Evolutionary conservation across 805 yeast species (phyloP).

Genomic region (Cyberlindnera euphorbiae): DNA sequence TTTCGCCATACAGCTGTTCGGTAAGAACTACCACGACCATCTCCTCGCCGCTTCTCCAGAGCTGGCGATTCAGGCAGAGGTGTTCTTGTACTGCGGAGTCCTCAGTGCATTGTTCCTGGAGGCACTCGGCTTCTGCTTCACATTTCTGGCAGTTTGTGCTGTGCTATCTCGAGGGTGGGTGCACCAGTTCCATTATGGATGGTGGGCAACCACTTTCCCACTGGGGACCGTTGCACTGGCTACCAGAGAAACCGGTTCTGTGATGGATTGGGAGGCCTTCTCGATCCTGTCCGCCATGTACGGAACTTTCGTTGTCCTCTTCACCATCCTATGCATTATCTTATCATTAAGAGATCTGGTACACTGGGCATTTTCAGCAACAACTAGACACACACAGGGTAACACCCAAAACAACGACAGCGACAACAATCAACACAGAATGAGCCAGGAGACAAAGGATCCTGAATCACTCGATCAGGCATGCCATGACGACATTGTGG

Average conservation of each 20-base stretch:
- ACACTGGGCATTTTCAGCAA: background rate
- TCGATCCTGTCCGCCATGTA: conserved; percentile 59
- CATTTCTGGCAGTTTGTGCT: conserved; percentile 36
- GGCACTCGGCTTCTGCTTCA: conserved; percentile 57
- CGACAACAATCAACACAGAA: too few species aligned
- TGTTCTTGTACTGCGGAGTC: conserved; percentile 32
- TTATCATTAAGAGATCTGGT: conserved; percentile 3
- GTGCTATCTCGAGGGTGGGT: conserved; percentile 29
- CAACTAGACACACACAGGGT: background rate
- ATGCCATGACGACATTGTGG: too few species aligned
- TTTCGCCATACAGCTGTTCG: conserved; percentile 55
- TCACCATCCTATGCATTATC: conserved; percentile 7
- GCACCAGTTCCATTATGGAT: conserved; percentile 42
- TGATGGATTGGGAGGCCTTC: conserved; percentile 52
- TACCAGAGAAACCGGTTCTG: conserved; percentile 43
- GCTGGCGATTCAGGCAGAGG: conserved; percentile 24
- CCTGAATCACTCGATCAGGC: too few species aligned
- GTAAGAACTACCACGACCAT: conserved; percentile 35
- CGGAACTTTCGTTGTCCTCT: conserved; percentile 20
- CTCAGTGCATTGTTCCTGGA: conserved; percentile 40
- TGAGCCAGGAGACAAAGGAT: too few species aligned
- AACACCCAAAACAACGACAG: too few species aligned
- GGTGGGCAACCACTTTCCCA: conserved; percentile 92
- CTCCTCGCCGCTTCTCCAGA: conserved; percentile 14
- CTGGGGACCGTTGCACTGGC: conserved; percentile 76